Evolutionary conservation across 2,329 filamentous ascomycete genomes (phyloP).

Genomic region (Exserohilum rostratum): DNA sequence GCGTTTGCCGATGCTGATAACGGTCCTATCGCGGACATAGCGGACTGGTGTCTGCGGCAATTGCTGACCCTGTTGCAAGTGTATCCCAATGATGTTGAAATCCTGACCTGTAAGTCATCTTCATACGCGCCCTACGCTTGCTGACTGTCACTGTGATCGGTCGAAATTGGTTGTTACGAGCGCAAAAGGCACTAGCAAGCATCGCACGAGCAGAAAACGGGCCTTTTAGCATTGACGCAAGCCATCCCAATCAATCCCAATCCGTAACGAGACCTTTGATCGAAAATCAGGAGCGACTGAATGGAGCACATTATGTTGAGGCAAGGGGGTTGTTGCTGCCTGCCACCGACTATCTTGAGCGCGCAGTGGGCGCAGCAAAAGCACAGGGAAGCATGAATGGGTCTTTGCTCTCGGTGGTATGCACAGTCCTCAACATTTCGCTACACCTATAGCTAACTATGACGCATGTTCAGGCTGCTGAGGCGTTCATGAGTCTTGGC

Average conservation of each 20-base stretch:
- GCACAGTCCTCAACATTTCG: background rate
- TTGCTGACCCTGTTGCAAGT: conserved; percentile 54
- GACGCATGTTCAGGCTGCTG: conserved; percentile 50
- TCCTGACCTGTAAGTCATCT: conserved; percentile 49
- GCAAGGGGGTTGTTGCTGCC: conserved; percentile 59
- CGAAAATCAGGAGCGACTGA: conserved; percentile 26
- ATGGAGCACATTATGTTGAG: conserved; percentile 57
- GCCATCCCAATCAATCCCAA: conserved; percentile 34
- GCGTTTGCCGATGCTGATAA: conserved; percentile 58
- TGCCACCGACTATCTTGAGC: conserved; percentile 58
- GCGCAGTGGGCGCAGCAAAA: conserved; percentile 54
- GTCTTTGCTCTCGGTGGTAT: conserved; percentile 53
- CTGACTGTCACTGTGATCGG: conserved; percentile 52
- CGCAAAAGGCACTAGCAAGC: conserved; percentile 57
- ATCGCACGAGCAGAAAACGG: conserved; percentile 55
- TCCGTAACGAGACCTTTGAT: conserved; percentile 10
- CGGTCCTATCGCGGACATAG: conserved; percentile 54
- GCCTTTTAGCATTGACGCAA: conserved; percentile 46
- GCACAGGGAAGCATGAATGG: conserved; percentile 49
- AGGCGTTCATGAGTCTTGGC: conserved; percentile 60
- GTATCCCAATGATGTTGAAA: conserved; percentile 52
- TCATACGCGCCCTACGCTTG: background rate
- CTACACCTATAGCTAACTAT: conserved; percentile 15
- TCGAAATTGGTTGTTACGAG: conserved; percentile 58
- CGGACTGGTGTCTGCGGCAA: conserved; percentile 57